Evolutionary conservation across 768 basidiomycete genomes (phyloP).

Genomic region (Rhodotorula kratochvilovae): DNA sequence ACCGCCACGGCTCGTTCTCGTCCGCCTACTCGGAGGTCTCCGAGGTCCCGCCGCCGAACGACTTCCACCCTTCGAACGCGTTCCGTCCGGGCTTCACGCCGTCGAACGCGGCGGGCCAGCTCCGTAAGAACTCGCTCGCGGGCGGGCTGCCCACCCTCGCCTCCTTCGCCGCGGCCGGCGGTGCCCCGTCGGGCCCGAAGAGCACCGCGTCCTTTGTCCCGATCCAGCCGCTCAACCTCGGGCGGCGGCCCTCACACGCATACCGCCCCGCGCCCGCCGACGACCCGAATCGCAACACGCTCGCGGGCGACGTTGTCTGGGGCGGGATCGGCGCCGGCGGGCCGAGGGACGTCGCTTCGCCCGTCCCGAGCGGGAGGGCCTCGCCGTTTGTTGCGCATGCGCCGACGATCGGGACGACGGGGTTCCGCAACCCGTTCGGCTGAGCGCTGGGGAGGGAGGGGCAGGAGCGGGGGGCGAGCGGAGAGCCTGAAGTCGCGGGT

Average conservation of each 20-base stretch:
- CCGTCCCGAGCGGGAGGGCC: not conserved
- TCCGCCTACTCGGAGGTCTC: not conserved
- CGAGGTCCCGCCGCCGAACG: not conserved
- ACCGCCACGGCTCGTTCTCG: not conserved
- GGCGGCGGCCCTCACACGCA: constrained; percentile 1
- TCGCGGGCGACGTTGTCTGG: not conserved
- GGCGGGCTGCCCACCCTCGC: too few species aligned
- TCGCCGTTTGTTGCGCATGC: too few species aligned
- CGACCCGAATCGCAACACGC: not conserved
- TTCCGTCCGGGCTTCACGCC: constrained; percentile 2
- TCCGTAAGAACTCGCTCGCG: constrained; percentile 10
- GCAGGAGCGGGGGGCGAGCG: not conserved
- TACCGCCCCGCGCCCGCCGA: not conserved
- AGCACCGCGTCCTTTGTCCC: not conserved
- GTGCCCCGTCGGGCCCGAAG: not conserved
- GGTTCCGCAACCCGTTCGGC: constrained; percentile 30
- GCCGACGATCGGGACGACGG: constrained; percentile 20
- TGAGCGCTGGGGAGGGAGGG: not conserved
- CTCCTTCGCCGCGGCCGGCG: not conserved
- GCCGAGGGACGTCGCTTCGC: constrained; percentile 4
- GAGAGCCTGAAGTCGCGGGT: too few species aligned
- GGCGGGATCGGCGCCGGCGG: constrained; percentile 7
- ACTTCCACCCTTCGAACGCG: constrained; percentile 2
- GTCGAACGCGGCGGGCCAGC: not conserved
- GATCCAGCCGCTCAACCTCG: constrained; percentile 9